A percentile compares a stretch with the other conserved stretches of the same genome.
Conservation (phyloP, 345 rosid genomes). For the Reutealis trisperma region DNA sequence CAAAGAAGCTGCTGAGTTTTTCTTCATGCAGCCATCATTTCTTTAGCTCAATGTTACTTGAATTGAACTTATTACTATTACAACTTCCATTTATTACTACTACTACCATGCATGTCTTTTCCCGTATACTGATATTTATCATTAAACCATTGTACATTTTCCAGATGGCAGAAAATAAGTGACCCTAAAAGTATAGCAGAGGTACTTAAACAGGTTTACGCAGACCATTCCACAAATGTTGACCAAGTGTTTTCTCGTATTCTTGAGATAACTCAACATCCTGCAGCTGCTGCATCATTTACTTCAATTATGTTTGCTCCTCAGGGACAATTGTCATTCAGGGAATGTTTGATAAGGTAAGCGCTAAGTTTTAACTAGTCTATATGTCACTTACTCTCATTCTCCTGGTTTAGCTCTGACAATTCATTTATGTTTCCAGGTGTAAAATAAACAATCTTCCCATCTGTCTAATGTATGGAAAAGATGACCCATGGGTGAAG, state of each 20-base stretch:
- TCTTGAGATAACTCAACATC: conserved; percentile 76
- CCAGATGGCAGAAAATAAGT: conserved; percentile 92
- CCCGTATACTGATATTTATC: not conserved
- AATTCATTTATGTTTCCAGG: conserved; percentile 38
- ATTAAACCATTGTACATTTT: not conserved
- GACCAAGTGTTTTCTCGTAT: conserved; percentile 81
- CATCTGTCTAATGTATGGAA: conserved; percentile 85
- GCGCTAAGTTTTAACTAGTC: not conserved
- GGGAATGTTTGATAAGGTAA: conserved; percentile 63
- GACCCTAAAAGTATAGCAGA: conserved; percentile 80
- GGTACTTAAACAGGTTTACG: conserved; percentile 85
- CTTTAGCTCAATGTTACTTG: not conserved
- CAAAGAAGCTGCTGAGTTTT: not conserved
- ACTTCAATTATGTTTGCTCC: conserved; percentile 97
- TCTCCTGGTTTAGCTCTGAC: conserved; percentile 11
- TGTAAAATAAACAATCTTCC: conserved; percentile 58
- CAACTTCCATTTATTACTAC: not conserved
- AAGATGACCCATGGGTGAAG: conserved; percentile 95
- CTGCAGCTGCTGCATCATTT: conserved; percentile 93
- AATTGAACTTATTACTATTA: not conserved
- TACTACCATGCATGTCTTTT: not conserved
- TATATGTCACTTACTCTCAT: not conserved
- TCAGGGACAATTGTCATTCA: conserved; percentile 68
- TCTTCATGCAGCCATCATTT: not conserved
- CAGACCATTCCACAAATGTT: conserved; percentile 77